Evolutionary conservation across 1,284 basidiomycete species (phyloP), one percentile per base, ranked within the genome.

Genomic region (Volvariella volvacea): DNA sequence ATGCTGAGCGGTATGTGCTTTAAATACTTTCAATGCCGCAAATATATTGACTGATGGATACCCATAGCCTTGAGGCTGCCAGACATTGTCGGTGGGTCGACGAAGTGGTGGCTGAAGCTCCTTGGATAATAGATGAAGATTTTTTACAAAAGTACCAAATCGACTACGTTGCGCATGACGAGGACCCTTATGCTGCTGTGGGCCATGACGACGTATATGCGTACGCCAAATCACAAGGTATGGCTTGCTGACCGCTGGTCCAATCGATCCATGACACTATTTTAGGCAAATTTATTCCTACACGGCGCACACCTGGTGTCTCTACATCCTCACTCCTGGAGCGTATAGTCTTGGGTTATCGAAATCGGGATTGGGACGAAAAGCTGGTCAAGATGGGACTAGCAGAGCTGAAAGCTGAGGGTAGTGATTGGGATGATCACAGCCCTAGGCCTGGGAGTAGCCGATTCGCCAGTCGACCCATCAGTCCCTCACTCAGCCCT

Each of bases 61-160:
- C 32, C 19, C 48, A 48, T 20, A 36, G 79, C 48, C 81, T 89
- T 58, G 94, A 97, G 66, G 83, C 87, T 8, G 88, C 88, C 8
- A 75, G 90, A 22, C 92, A 98, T 62, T 97, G 95, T 63, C 80
- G 92, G 45, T 99, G 95, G 95, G 93, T 94, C 0, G 94, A 99
- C 64, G 88, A 98, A 63, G 86, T 99, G 41, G 71, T 96, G 15
- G 80, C 92, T n/a, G 90, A 94, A 43, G 91, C 88, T 2, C 95
- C 96, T 1, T 98, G 95, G 96, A 73, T 92, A 32, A 75, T 98
- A 47, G 83, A 88, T 54, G 74, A 84, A 50, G 83, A 73, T 1
- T 96, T 96, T 57, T 56, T 98, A 37, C 78, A 89, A 43, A 83
- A 85, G 58, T 81, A 88, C 62, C 63, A 85, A 61, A 93, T 99